A percentile compares a stretch with the other conserved stretches of the same genome.
These are phyloP conservation scores for Macrotyloma uniflorum DNA, from an alignment of 306 rosid genomes.

Conservation along the genomic window DNA sequence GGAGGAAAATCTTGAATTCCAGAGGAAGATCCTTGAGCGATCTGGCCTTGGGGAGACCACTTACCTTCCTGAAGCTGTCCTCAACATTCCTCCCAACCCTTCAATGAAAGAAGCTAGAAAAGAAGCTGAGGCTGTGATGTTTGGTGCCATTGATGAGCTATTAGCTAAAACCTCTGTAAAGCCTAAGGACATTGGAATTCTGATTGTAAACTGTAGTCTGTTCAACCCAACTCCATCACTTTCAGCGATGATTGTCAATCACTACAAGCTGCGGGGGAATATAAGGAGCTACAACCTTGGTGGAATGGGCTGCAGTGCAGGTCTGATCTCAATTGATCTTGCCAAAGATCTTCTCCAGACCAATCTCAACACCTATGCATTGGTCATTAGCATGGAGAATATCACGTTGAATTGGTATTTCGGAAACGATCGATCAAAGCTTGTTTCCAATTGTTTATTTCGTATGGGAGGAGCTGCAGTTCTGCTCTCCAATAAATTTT, in stretches of 20 bases:
- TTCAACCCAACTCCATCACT: constrained; percentile 94
- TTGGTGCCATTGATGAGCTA: constrained; percentile 84
- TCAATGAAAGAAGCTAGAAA: constrained; percentile 92
- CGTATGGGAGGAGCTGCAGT: constrained; percentile 95
- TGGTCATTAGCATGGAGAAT: constrained; percentile 93
- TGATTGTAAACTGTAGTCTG: constrained; percentile 87
- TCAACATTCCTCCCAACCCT: constrained; percentile 88
- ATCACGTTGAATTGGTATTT: constrained; percentile 95
- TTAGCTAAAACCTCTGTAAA: constrained; percentile 72
- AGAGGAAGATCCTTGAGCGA: constrained; percentile 85
- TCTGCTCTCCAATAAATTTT: constrained; percentile 71
- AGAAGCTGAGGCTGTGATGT: constrained; percentile 88
- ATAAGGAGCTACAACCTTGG: constrained; percentile 77
- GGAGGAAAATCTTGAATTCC: constrained; percentile 72
- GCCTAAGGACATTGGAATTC: constrained; percentile 84
- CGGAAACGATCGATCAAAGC: constrained; percentile 89
- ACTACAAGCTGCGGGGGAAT: constrained; percentile 89
- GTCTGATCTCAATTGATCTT: constrained; percentile 82
- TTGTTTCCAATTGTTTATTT: constrained; percentile 82
- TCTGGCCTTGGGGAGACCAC: constrained; percentile 87
- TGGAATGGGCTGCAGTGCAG: constrained; percentile 98
- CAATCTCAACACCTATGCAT: constrained; percentile 80
- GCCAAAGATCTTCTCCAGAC: constrained; percentile 91
- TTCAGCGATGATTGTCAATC: constrained; percentile 87
- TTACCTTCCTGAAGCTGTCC: constrained; percentile 89